Evolutionary conservation across 192 early-diverging fungal genomes (phyloP).

Genomic region (Podila epicladia): DNA sequence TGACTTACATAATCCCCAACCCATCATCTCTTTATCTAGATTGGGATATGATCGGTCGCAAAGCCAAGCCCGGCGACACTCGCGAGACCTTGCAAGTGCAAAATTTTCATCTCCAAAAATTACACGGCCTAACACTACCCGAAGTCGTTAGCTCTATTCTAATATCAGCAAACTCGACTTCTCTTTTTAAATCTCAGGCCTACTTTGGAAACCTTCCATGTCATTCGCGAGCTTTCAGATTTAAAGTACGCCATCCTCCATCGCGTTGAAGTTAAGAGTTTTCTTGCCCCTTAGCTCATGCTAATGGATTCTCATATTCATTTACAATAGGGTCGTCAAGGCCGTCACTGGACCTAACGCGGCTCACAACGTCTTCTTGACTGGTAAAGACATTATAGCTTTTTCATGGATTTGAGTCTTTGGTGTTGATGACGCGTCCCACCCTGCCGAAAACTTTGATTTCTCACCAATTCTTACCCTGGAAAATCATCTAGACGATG

Average conservation of each 20-base stretch:
- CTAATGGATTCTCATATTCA: not conserved
- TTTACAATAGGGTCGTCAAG: conserved; percentile 39
- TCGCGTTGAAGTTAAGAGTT: not conserved
- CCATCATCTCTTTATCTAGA: conserved; percentile 8
- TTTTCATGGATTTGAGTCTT: not conserved
- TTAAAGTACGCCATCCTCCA: conserved; percentile 43
- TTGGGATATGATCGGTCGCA: conserved; percentile 53
- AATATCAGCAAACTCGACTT: not conserved
- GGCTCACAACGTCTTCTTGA: conserved; percentile 38
- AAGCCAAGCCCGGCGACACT: conserved; percentile 40
- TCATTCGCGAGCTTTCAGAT: conserved; percentile 57
- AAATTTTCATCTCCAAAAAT: no score
- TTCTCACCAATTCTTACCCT: not conserved
- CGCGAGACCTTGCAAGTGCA: conserved; percentile 31
- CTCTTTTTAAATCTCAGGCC: conserved; percentile 22
- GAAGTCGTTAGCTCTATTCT: not conserved
- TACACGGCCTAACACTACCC: no score
- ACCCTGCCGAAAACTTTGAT: not conserved
- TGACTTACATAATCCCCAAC: not conserved
- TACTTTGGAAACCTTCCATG: conserved; percentile 49
- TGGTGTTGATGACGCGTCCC: not conserved
- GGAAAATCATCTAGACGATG: conserved; percentile 26
- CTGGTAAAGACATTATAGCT: not conserved
- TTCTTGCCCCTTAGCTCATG: not conserved
- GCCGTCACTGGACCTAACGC: conserved; percentile 49